Percentiles rank a stretch among this genome's conserved stretches.
phyloP scores from a whole-genome alignment of 257 asterid genomes.

The Penstemon newberryi region DNA sequence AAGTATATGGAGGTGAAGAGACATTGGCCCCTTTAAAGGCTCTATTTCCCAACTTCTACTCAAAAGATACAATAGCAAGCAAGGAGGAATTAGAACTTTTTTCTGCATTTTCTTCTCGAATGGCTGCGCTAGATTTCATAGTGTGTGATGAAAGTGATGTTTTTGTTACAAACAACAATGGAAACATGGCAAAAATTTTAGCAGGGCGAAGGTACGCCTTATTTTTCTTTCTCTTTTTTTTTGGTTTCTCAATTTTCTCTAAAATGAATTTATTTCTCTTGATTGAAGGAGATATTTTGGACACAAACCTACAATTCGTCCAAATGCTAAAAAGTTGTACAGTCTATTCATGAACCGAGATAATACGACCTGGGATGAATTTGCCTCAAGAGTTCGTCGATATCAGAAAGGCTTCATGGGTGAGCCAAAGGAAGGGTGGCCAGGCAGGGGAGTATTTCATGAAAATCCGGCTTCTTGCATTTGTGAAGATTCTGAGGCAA shows the following conservation, averaged over 20 bases:
- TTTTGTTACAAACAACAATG: constrained; percentile 93
- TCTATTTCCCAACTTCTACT: constrained; percentile 86
- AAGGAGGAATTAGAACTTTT: constrained; percentile 72
- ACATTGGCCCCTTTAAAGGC: constrained; percentile 90
- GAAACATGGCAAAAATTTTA: constrained; percentile 95
- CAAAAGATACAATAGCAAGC: constrained; percentile 79
- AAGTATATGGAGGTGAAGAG: constrained; percentile 90
- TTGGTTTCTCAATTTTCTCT: not conserved
- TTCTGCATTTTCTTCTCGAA: constrained; percentile 82
- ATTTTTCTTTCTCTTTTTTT: constrained; percentile 1
- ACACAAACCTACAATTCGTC: constrained; percentile 95
- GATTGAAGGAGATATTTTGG: constrained; percentile 92
- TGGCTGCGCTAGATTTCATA: constrained; percentile 94
- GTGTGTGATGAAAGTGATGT: constrained; percentile 97
- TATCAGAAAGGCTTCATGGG: constrained; percentile 92
- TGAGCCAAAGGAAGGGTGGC: constrained; percentile 85
- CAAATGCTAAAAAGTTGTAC: constrained; percentile 83
- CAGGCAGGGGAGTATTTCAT: constrained; percentile 94
- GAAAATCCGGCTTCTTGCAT: constrained; percentile 92
- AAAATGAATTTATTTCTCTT: constrained; percentile 19
- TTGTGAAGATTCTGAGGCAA: constrained; percentile 71
- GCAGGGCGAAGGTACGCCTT: constrained; percentile 84
- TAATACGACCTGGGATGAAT: constrained; percentile 80
- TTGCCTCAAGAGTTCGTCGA: constrained; percentile 48
- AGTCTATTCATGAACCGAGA: constrained; percentile 57